Conservation (phyloP, 176 grass and related monocot genomes). For the Zoysia japonica region DNA sequence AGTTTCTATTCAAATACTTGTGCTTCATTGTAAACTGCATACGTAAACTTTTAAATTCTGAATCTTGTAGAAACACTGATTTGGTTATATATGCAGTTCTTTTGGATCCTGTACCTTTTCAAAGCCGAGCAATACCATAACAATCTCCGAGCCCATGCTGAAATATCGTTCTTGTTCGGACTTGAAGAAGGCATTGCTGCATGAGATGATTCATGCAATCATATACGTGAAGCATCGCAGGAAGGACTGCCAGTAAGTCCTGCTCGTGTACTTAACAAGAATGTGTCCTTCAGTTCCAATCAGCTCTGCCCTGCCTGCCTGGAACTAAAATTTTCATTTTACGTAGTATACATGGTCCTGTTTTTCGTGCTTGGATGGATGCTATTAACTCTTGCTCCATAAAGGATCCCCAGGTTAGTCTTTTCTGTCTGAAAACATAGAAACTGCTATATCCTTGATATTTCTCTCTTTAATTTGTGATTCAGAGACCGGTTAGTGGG, state of each 20-base stretch:
- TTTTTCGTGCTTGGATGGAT: constrained; percentile 69
- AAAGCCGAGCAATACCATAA: constrained; percentile 56
- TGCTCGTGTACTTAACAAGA: constrained; percentile 5
- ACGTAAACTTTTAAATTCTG: constrained; percentile 5
- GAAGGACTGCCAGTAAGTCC: constrained; percentile 37
- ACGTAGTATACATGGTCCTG: constrained; percentile 53
- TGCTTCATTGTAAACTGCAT: not conserved
- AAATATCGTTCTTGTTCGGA: constrained; percentile 43
- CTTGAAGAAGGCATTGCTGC: constrained; percentile 69
- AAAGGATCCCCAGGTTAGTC: constrained; percentile 55
- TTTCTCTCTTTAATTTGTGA: constrained; percentile 28
- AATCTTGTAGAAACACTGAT: constrained; percentile 15
- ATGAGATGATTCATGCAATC: constrained; percentile 95
- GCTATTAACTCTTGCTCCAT: constrained; percentile 55
- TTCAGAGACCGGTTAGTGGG: constrained; percentile 62
- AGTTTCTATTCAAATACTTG: not conserved
- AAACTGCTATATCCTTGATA: constrained; percentile 10
- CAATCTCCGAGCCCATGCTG: constrained; percentile 53
- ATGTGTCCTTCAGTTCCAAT: not conserved
- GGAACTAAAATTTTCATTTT: constrained; percentile 37
- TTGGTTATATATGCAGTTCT: constrained; percentile 44
- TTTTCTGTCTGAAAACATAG: constrained; percentile 28
- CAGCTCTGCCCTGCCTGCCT: not conserved
- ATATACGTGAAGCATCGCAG: constrained; percentile 44
- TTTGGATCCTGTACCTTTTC: constrained; percentile 51